A percentile compares a stretch with the other conserved stretches of the same genome.
phyloP scores from a whole-genome alignment of 495 filamentous ascomycete species.

The Margaritispora aquatica region DNA sequence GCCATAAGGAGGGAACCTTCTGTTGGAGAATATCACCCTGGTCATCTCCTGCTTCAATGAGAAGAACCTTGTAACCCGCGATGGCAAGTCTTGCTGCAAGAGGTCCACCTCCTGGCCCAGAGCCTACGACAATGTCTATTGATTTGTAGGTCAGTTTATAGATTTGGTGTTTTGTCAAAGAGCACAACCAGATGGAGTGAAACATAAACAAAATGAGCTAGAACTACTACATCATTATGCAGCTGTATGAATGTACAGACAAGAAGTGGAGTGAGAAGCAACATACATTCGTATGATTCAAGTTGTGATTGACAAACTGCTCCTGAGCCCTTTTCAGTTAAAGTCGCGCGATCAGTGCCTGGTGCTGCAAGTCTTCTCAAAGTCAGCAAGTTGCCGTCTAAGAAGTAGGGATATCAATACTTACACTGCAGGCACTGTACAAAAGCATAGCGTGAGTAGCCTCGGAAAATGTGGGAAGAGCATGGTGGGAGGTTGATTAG shows the following conservation, averaged over 20 bases:
- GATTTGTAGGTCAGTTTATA: too few species aligned
- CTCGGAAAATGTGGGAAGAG: too few species aligned
- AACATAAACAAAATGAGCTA: too few species aligned
- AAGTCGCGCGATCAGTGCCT: neutral
- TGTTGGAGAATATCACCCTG: slow-evolving; percentile 25
- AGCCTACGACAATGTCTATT: slow-evolving; percentile 62
- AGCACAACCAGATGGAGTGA: too few species aligned
- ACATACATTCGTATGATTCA: slow-evolving; percentile 53
- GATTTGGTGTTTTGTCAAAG: too few species aligned
- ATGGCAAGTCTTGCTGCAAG: slow-evolving; percentile 55
- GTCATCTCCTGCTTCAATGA: slow-evolving; percentile 61
- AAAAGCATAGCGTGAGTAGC: neutral
- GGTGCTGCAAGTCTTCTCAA: neutral
- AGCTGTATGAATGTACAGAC: too few species aligned
- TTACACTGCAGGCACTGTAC: neutral
- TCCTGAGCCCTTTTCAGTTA: neutral
- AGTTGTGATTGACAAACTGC: neutral
- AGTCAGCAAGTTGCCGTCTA: neutral
- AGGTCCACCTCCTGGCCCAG: slow-evolving; percentile 58
- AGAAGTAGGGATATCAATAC: neutral
- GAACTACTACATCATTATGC: too few species aligned
- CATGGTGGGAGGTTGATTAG: too few species aligned
- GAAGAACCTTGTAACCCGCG: slow-evolving; percentile 51
- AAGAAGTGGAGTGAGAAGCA: too few species aligned
- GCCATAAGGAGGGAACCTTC: slow-evolving; percentile 30